Percentiles rank a stretch among this genome's conserved stretches.
Conservation (phyloP, 768 basidiomycete genomes). For the Boletus huronensis region DNA sequence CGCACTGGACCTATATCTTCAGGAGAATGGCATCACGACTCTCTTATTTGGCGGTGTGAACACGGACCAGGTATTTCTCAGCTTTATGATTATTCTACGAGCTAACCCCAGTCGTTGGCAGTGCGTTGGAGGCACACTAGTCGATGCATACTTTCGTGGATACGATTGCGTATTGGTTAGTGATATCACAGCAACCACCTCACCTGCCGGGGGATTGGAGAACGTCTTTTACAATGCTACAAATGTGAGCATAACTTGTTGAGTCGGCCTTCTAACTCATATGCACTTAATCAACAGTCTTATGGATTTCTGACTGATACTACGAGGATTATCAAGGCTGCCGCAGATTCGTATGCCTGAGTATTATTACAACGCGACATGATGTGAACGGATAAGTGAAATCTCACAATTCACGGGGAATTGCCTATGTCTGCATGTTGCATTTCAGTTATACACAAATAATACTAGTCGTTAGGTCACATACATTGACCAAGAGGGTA, state of each 20-base stretch:
- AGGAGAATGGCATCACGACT: slow-evolving; percentile 60
- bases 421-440: background rate
- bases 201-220: slow-evolving; percentile 52
- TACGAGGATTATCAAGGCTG: slow-evolving; percentile 26
- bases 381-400: background rate
- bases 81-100: background rate
- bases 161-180: slow-evolving; percentile 59
- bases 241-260: slow-evolving; percentile 39
- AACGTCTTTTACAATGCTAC: slow-evolving; percentile 56
- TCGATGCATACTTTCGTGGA: slow-evolving; percentile 61
- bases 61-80: slow-evolving; percentile 51
- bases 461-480: background rate
- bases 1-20: slow-evolving; percentile 58
- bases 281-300: slow-evolving; percentile 29
- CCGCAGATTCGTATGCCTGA: background rate
- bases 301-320: slow-evolving; percentile 52
- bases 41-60: slow-evolving; percentile 65
- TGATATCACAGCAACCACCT: slow-evolving; percentile 62
- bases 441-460: slow-evolving; percentile 4
- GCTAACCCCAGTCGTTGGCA: slow-evolving; percentile 17
- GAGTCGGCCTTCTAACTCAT: background rate
- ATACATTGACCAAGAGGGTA: background rate
- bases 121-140: slow-evolving; percentile 64
- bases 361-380: background rate
- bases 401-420: background rate